Conservation (phyloP, 495 filamentous ascomycete species). For the Amniculicola lignicola region DNA sequence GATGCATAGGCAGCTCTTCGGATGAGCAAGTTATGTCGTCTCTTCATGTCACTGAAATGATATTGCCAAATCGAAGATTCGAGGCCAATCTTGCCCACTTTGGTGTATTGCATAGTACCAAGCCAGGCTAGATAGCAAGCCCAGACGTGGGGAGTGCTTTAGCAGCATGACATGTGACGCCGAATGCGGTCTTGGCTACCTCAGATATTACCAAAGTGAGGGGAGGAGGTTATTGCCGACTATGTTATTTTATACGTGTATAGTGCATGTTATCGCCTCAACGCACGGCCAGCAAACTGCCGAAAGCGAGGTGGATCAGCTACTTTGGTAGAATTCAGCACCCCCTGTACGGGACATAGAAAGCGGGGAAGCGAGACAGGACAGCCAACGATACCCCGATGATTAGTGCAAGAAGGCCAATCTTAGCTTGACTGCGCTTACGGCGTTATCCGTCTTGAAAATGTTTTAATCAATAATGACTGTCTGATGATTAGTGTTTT, state of each 20-base stretch:
- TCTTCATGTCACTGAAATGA: conserved; percentile 2
- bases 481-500: conserved; percentile 8
- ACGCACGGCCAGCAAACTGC: conserved; percentile 3
- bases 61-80: neutral
- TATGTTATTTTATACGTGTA: conserved; percentile 8
- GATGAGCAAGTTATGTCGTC: too few relatives aligned
- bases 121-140: neutral
- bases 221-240: conserved; percentile 3
- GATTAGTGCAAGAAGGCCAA: conserved; percentile 1
- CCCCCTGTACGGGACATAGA: conserved; percentile 10
- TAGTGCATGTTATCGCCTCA: conserved; percentile 7
- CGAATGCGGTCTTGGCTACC: neutral
- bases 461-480: conserved; percentile 7
- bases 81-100: conserved; percentile 2
- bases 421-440: neutral
- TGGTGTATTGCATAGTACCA: conserved; percentile 15
- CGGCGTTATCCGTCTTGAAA: conserved; percentile 1
- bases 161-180: neutral
- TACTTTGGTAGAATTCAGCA: conserved; percentile 26
- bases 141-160: conserved; percentile 8
- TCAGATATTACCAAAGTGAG: conserved; percentile 6
- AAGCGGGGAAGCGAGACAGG: conserved; percentile 19
- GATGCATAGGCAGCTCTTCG: conserved; percentile 21
- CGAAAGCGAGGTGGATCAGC: conserved; percentile 12
- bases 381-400: conserved; percentile 7